These are phyloP conservation scores for Fulvia fulva DNA, from an alignment of 2,329 filamentous ascomycete genomes.

Conservation along the genomic window DNA sequence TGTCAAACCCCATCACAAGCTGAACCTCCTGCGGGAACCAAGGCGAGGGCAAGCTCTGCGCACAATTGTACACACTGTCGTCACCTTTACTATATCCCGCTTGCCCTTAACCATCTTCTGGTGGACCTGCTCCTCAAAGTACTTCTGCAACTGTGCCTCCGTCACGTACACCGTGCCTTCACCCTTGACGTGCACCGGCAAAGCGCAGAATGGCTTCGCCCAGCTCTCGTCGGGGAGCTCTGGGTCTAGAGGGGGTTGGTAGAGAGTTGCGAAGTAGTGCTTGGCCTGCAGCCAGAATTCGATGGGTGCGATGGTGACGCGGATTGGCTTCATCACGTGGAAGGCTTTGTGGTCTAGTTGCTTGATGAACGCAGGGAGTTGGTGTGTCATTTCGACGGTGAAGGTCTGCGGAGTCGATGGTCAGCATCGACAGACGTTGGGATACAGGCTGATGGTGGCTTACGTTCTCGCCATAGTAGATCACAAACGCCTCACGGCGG, in stretches of 20 bases:
- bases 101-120: neutral
- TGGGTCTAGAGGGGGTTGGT: no score
- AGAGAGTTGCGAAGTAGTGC: no score
- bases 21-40: no score
- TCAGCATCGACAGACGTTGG: neutral
- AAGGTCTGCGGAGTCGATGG: neutral
- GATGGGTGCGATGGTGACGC: neutral
- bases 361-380: neutral
- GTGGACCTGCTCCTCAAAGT: neutral
- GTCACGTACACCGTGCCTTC: neutral
- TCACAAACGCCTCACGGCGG: neutral
- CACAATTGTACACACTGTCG: neutral
- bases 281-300: neutral
- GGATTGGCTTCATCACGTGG: neutral
- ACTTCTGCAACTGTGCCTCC: neutral
- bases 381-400: neutral
- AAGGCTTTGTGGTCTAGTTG: neutral
- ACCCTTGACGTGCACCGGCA: neutral
- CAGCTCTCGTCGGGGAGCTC: neutral
- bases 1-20: no score
- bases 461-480: conserved; percentile 6
- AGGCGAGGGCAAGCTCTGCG: neutral
- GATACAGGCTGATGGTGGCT: neutral
- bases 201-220: neutral
- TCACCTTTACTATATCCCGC: neutral